Conservation (phyloP, 1,139 yeast species). For the Taphrina flavorubra region DNA sequence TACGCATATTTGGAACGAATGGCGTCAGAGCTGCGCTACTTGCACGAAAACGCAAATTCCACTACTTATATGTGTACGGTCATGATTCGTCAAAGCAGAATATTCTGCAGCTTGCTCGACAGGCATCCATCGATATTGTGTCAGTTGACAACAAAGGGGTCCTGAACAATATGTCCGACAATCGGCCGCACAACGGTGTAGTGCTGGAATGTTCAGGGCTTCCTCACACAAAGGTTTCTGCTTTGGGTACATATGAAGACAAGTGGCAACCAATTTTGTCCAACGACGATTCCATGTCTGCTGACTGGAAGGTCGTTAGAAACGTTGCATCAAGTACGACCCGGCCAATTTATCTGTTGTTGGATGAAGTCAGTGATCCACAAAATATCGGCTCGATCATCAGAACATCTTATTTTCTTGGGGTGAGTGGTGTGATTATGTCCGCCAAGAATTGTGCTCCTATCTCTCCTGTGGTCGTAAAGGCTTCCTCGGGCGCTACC, state of each 20-base stretch:
- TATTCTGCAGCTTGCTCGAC: constrained; percentile 9
- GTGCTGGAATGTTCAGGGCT: constrained; percentile 23
- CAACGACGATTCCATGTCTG: constrained; percentile 20
- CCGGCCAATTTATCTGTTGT: constrained; percentile 31
- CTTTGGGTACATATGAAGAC: constrained; percentile 5
- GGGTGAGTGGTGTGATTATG: constrained; percentile 78
- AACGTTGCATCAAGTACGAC: background rate
- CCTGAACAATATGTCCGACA: constrained; percentile 12
- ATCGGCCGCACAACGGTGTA: constrained; percentile 33
- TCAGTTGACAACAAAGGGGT: constrained; percentile 20
- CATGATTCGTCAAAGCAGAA: background rate
- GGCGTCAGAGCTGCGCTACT: constrained; percentile 22
- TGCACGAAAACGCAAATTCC: constrained; percentile 15
- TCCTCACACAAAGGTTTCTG: background rate
- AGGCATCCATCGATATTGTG: constrained; percentile 2
- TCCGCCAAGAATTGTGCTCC: constrained; percentile 70
- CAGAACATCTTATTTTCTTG: constrained; percentile 80
- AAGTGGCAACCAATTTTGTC: constrained; percentile 19
- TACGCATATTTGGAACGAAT: constrained; percentile 25
- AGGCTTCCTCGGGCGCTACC: constrained; percentile 86
- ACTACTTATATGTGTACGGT: background rate
- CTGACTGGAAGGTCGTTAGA: background rate
- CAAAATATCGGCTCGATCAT: constrained; percentile 88
- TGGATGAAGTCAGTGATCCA: constrained; percentile 67
- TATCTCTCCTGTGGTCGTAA: constrained; percentile 75